A percentile compares a stretch with the other conserved stretches of the same genome.
These are phyloP conservation scores for Pythium biforme DNA, from an alignment of 352 stramenopile genomes.

Conservation along the genomic window DNA sequence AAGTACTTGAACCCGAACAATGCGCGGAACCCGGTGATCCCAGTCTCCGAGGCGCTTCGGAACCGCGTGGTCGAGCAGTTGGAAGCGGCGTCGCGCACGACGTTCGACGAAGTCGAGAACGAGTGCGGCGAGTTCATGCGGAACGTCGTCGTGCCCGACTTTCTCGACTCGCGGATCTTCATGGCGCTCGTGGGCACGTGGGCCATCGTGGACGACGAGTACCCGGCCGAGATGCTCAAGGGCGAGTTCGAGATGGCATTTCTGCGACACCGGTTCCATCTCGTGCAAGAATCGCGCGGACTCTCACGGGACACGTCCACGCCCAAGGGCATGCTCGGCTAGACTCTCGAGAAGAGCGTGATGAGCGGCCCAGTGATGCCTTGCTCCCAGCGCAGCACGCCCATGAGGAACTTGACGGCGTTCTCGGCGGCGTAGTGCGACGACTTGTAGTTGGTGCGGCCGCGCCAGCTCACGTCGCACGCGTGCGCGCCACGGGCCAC, in stretches of 20 bases:
- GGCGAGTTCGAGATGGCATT: constrained; percentile 84
- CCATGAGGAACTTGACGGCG: constrained; percentile 31
- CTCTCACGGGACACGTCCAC: constrained; percentile 58
- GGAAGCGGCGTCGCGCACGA: constrained; percentile 61
- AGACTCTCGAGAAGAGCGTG: constrained; percentile 21
- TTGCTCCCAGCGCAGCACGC: constrained; percentile 24
- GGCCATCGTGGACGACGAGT: constrained; percentile 71
- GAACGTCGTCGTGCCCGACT: constrained; percentile 74
- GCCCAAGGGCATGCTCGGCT: constrained; percentile 27
- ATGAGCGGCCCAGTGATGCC: constrained; percentile 19
- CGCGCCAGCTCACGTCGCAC: constrained; percentile 20
- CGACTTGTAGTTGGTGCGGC: constrained; percentile 30
- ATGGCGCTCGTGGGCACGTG: constrained; percentile 82
- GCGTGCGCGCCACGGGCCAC: constrained; percentile 2
- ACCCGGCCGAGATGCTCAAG: constrained; percentile 71
- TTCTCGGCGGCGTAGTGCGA: constrained; percentile 29
- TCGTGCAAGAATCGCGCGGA: constrained; percentile 65
- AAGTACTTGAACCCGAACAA: constrained; percentile 78
- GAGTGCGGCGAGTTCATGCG: constrained; percentile 78
- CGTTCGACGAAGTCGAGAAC: constrained; percentile 73
- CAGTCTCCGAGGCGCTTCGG: constrained; percentile 44
- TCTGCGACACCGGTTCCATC: constrained; percentile 74
- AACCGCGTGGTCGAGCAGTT: constrained; percentile 52
- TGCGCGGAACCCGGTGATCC: constrained; percentile 46
- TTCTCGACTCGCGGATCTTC: constrained; percentile 81